phyloP scores from a whole-genome alignment of 2,329 filamentous ascomycete genomes.

The Pestalotiopsis fici region DNA sequence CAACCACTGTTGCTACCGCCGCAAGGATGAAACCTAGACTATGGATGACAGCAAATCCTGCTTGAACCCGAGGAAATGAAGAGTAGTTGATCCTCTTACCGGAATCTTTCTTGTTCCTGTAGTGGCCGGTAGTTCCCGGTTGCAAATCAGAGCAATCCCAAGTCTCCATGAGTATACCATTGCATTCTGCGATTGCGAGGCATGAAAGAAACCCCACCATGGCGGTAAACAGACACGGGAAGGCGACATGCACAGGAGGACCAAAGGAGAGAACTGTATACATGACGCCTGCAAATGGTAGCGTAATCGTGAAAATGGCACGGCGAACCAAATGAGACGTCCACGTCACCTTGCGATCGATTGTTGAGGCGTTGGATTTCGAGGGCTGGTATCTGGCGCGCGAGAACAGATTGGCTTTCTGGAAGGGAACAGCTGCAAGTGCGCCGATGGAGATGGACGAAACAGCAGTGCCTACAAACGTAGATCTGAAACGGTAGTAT shows the following conservation, averaged over 20 bases:
- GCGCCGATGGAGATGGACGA: conserved; percentile 69
- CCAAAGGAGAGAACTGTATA: conserved; percentile 70
- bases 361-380: conserved; percentile 67
- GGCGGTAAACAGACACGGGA: conserved; percentile 67
- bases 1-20: conserved; percentile 67
- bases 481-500: conserved; percentile 64
- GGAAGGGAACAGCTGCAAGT: conserved; percentile 69
- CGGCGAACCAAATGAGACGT: conserved; percentile 73
- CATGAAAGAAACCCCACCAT: conserved; percentile 71
- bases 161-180: conserved; percentile 77
- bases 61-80: conserved; percentile 71
- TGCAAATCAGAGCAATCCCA: conserved; percentile 81
- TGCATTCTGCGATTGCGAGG: conserved; percentile 74
- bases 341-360: conserved; percentile 65
- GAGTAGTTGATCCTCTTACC: conserved; percentile 69
- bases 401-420: conserved; percentile 71
- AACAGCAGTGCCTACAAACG: conserved; percentile 67
- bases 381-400: conserved; percentile 60
- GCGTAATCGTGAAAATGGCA: conserved; percentile 63
- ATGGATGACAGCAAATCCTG: conserved; percentile 72
- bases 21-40: conserved; percentile 69
- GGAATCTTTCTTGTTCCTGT: conserved; percentile 40
- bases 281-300: conserved; percentile 67
- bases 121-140: conserved; percentile 65
- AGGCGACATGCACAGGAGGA: conserved; percentile 57